Conservation (phyloP, 75 land plant genomes). For the Pseudotsuga menziesii region DNA sequence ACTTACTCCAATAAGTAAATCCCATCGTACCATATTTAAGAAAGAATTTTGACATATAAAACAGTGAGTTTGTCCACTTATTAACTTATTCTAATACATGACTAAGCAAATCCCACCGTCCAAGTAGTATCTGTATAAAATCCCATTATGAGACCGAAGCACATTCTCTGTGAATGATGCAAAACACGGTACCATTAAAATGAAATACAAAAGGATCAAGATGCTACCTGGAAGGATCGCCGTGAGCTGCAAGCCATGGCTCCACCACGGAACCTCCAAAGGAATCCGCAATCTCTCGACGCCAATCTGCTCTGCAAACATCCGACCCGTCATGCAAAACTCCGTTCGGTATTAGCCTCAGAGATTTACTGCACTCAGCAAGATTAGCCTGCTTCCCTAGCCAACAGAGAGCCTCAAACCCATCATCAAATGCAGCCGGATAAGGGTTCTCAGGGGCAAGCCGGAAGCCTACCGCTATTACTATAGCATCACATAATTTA, state of each 20-base stretch:
- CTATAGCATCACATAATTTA: constrained; percentile 66
- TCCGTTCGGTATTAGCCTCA: constrained; percentile 29
- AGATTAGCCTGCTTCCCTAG: constrained; percentile 85
- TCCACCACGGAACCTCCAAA: constrained; percentile 78
- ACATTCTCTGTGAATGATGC: no score
- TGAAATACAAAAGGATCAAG: no score
- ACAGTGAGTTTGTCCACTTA: no score
- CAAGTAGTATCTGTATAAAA: no score
- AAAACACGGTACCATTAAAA: no score
- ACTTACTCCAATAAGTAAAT: no score
- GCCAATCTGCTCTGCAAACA: constrained; percentile 19
- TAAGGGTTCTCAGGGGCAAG: constrained; percentile 80
- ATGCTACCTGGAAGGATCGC: constrained; percentile 70
- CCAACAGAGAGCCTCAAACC: constrained; percentile 76
- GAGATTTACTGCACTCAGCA: constrained; percentile 67
- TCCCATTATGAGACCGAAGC: no score
- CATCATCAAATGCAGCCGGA: constrained; percentile 91
- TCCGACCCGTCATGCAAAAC: constrained; percentile 21
- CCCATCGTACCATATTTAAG: no score
- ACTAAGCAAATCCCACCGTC: no score
- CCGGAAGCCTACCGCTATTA: constrained; percentile 78
- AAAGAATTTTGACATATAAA: no score
- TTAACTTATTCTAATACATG: no score
- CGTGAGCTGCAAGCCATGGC: constrained; percentile 94
- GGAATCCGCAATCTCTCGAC: constrained; percentile 48